Evolutionary conservation across 306 rosid genomes (phyloP), one percentile per base, ranked within the genome.

Genomic region (Quercus cerris): DNA sequence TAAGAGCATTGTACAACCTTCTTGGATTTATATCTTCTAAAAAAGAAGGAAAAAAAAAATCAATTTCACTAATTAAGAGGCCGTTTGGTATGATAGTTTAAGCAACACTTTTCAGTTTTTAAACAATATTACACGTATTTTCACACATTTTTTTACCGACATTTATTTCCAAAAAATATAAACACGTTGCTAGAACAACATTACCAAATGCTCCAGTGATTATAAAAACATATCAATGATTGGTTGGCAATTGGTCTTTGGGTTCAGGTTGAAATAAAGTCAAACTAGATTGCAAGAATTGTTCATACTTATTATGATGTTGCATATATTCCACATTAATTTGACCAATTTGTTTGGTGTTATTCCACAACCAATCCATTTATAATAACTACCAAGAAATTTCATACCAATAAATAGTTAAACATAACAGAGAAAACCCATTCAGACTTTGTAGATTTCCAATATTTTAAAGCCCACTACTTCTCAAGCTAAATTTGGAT

Each of bases 111-210:
- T 38, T 38, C 0, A 7, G 0, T 38, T 38, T 38, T 38, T 38
- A 38, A 38, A 7, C 0, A 38, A 38, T 0, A 38, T 38, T 38
- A 7, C 0, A 38, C 0, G 0, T 38, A 38, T 38, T 38, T 38
- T 8, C 0, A 7, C 44, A 38, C 1, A 38, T 0, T 7, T 38
- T 38, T 38, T 38, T 8, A 38, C 1, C 0, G 0, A 7, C 2
- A 7, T 0, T 0, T 38, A 38, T 38, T 38, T 38, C 0, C 0
- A 38, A 7, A 38, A 7, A 7, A 38, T 38, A 35, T 8, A 38
- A 38, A 7, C 2, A 38, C 1, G 0, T 0, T 38, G 7, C 0
- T 38, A 38, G 3, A 38, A 38, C 0, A 1, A 7, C 10, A 0
- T 38, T 38, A 38, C 3, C 11, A 7, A 38, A 38, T 0, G 0